Evolutionary conservation across 768 basidiomycete genomes (phyloP), one percentile per base, ranked within the genome.

Genomic region (Mycena epipterygia): DNA sequence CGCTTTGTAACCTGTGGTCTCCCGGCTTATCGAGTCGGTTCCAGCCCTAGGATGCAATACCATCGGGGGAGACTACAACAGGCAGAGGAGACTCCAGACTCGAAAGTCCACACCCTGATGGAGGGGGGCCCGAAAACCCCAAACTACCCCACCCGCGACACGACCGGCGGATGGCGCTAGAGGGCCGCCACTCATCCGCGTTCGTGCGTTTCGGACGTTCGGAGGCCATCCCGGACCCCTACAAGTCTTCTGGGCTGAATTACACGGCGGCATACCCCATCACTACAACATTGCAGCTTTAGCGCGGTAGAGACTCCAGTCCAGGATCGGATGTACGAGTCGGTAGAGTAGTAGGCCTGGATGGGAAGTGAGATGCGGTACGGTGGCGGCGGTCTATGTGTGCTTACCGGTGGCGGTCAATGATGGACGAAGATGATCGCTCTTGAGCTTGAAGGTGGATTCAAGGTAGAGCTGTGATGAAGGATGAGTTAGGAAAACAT

Each of bases 221-320:
- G 63, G 63, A 64, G 63, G 63, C 63, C 63, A 64, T 64, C 63
- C 63, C 63, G 63, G 63, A 55, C 63, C 63, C 52, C 52, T 64
- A 53, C 63, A 64, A 64, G 63, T 64, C 63, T 64, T 53, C 63
- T 64, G 39, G 52, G 63, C 52, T 64, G 51, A 55, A 25, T 55
- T 42, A 49, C 63, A 42, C 46, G 63, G 3, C 30, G n/a, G 21
- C 25, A 16, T n/a, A 21, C 29, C 63, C 63, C 63, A 16, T 41
- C 37, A 53, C 51, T 51, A 21, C 41, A 33, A 49, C 46, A 33
- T 21, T 35, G 23, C 60, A 52, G 61, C 59, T 60, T 55, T 33
- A 17, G 17, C 63, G 63, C 63, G 63, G 63, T 64, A 44, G 63
- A 64, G 52, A 44, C 29, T 29, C 52, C 29, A n/a, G 63, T 33